phyloP scores from a whole-genome alignment of 306 rosid genomes.

The Benincasa hispida region DNA sequence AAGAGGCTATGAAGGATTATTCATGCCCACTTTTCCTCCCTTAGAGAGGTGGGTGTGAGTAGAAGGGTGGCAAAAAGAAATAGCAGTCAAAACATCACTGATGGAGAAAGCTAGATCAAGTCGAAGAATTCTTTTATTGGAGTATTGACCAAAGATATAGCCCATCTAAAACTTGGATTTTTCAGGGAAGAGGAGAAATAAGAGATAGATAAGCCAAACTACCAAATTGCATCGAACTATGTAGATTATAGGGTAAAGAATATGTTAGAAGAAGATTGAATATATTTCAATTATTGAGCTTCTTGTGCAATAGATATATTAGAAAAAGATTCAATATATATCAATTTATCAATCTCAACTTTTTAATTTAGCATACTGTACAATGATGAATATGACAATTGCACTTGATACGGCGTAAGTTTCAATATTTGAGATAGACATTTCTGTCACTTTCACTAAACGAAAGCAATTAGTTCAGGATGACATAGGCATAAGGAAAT shows the following conservation, averaged over 20 bases:
- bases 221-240: background rate
- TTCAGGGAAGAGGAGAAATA: background rate
- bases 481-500: background rate
- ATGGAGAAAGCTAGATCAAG: background rate
- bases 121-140: background rate
- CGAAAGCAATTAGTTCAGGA: background rate
- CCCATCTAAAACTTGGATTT: background rate
- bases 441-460: background rate
- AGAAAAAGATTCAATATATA: background rate
- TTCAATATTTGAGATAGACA: background rate
- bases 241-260: background rate
- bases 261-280: background rate
- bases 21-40: background rate
- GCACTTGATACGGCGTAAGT: background rate
- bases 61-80: conserved; percentile 2
- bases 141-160: background rate
- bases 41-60: background rate
- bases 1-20: background rate
- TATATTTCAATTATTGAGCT: no score
- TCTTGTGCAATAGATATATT: no score
- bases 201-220: background rate
- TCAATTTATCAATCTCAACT: background rate
- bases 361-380: background rate
- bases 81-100: conserved; percentile 2
- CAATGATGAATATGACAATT: background rate